Evolutionary conservation across 2,329 filamentous ascomycete genomes (phyloP).

Genomic region (Paraphaeosphaeria minitans): DNA sequence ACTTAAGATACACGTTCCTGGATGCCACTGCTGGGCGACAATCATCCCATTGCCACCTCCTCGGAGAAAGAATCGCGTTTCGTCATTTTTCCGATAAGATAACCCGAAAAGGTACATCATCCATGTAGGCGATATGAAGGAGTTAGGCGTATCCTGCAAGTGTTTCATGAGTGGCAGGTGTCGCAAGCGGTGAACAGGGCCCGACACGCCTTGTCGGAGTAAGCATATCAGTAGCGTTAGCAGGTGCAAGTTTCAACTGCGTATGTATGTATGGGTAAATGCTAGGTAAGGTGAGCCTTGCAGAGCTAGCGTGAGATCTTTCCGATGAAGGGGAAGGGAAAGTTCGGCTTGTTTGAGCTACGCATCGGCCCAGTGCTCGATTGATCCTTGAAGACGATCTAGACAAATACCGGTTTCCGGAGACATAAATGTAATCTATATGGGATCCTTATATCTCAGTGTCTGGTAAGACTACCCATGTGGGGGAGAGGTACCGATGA

Average conservation of each 20-base stretch:
- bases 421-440: too few relatives aligned
- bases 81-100: neutral
- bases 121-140: neutral
- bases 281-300: conserved; percentile 16
- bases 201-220: conserved; percentile 16
- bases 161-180: conserved; percentile 14
- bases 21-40: neutral
- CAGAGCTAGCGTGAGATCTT: conserved; percentile 12
- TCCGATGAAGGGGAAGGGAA: conserved; percentile 2
- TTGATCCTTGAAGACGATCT: neutral
- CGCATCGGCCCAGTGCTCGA: neutral
- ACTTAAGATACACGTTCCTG: neutral
- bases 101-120: neutral
- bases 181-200: conserved; percentile 5
- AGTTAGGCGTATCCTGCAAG: neutral
- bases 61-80: neutral
- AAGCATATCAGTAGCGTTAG: conserved; percentile 12
- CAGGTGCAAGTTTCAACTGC: neutral
- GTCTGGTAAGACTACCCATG: too few relatives aligned
- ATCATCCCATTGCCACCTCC: conserved; percentile 3
- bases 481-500: too few relatives aligned
- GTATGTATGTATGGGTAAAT: conserved; percentile 17
- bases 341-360: neutral
- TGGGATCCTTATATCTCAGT: too few relatives aligned
- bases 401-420: too few relatives aligned